Conservation (phyloP, 768 basidiomycete genomes). For the Atractiella rhizophila region DNA sequence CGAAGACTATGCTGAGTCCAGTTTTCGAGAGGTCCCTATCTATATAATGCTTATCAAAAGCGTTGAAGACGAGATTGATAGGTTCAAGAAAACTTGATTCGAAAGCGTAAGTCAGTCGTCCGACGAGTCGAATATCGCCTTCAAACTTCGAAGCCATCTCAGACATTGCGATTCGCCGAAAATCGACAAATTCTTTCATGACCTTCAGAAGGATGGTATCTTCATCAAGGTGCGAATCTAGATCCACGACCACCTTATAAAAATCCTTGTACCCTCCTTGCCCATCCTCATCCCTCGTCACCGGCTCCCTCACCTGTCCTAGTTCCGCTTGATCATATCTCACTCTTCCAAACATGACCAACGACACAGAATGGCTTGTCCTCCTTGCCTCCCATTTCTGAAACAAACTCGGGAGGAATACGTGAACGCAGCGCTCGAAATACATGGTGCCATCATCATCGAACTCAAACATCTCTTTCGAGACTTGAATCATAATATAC, state of each 20-base stretch:
- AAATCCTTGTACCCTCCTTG: constrained; percentile 33
- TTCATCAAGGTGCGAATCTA: constrained; percentile 72
- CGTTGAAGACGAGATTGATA: constrained; percentile 71
- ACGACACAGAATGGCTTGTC: constrained; percentile 78
- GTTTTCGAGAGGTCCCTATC: constrained; percentile 81
- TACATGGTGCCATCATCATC: constrained; percentile 84
- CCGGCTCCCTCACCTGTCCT: constrained; percentile 39
- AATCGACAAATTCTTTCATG: constrained; percentile 46
- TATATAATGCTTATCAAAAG: constrained; percentile 79
- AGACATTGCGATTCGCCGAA: constrained; percentile 40
- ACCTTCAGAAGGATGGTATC: constrained; percentile 58
- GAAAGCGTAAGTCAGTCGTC: constrained; percentile 58
- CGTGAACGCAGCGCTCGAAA: constrained; percentile 34
- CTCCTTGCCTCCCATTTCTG: constrained; percentile 36
- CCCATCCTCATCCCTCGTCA: constrained; percentile 39
- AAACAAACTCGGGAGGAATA: constrained; percentile 76
- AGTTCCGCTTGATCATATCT: constrained; percentile 46
- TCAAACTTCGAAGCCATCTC: constrained; percentile 32
- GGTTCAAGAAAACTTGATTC: constrained; percentile 91
- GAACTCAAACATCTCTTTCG: constrained; percentile 88
- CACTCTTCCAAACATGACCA: constrained; percentile 80
- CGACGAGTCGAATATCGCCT: constrained; percentile 31
- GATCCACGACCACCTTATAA: constrained; percentile 79
- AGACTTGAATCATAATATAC: constrained; percentile 88
- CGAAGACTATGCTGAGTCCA: constrained; percentile 52